These are phyloP conservation scores for Podospora appendiculata DNA, from an alignment of 495 filamentous ascomycete genomes.

Conservation along the genomic window DNA sequence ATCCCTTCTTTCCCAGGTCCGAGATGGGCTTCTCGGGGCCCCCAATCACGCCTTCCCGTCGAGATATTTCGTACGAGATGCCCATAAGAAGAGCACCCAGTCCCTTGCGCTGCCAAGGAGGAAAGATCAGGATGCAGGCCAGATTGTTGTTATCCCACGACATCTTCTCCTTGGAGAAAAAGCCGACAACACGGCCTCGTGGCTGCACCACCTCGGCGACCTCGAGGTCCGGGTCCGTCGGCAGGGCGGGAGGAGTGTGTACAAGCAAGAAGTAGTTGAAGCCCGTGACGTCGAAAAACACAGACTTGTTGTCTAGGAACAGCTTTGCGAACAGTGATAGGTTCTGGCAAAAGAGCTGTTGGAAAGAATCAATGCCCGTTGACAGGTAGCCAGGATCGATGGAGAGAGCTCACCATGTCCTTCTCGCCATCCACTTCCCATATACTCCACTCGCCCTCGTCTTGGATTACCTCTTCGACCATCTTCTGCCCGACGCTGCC, in stretches of 20 bases:
- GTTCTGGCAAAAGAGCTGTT: constrained; percentile 85
- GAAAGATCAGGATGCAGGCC: constrained; percentile 93
- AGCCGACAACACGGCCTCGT: constrained; percentile 65
- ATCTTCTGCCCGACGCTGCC: constrained; percentile 37
- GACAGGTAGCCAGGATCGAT: neutral
- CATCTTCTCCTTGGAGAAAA: constrained; percentile 97
- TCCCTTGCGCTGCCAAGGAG: constrained; percentile 86
- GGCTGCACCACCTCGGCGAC: constrained; percentile 5
- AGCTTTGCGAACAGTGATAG: constrained; percentile 95
- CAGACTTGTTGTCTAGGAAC: constrained; percentile 95
- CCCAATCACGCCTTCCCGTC: constrained; percentile 73
- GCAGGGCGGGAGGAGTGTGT: constrained; percentile 43
- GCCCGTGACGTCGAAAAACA: constrained; percentile 92
- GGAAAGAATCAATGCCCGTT: neutral
- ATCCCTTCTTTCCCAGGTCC: constrained; percentile 71
- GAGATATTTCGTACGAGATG: constrained; percentile 86
- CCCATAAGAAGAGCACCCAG: constrained; percentile 88
- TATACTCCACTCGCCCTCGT: constrained; percentile 52
- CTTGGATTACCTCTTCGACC: constrained; percentile 49
- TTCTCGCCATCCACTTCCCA: constrained; percentile 88
- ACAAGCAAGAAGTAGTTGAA: constrained; percentile 94
- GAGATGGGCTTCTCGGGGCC: constrained; percentile 92
- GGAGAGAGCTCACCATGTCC: constrained; percentile 49
- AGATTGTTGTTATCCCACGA: constrained; percentile 99
- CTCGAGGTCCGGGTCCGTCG: constrained; percentile 16